phyloP scores from a whole-genome alignment of 83 land plant species.

The Picea abies region DNA sequence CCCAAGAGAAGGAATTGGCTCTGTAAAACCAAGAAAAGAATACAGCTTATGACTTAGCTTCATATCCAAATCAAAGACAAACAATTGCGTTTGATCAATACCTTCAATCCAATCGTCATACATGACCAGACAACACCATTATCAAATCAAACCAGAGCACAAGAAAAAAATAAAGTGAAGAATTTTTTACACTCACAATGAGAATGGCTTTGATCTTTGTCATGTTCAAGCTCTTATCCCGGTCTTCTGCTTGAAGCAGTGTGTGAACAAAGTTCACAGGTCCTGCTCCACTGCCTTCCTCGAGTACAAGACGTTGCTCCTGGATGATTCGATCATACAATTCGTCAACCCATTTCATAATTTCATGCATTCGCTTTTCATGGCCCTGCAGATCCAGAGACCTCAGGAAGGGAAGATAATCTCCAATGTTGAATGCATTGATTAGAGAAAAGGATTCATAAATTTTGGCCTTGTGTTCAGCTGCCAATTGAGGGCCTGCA shows the following conservation, averaged over 20 bases:
- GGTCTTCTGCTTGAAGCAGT: constrained; percentile 23
- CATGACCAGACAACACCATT: neutral
- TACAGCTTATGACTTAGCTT: too few species aligned
- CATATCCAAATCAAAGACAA: neutral
- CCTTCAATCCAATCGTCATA: neutral
- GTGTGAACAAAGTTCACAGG: constrained; percentile 23
- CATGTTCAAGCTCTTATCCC: constrained; percentile 6
- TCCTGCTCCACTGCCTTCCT: neutral
- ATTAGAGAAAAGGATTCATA: constrained; percentile 34
- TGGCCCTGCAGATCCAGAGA: constrained; percentile 29
- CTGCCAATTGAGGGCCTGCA: constrained; percentile 23
- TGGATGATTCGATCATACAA: constrained; percentile 27
- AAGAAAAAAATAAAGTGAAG: neutral
- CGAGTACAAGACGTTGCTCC: constrained; percentile 20
- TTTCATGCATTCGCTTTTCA: constrained; percentile 26
- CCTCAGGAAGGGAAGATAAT: constrained; percentile 34
- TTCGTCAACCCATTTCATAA: constrained; percentile 24
- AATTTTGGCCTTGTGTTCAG: constrained; percentile 29
- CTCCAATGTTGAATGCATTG: constrained; percentile 35
- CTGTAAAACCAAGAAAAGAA: too few species aligned
- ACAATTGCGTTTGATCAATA: neutral
- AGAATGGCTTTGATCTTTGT: constrained; percentile 33
- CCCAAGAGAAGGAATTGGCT: neutral
- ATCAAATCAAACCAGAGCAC: neutral
- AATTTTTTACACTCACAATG: constrained; percentile 19